Evolutionary conservation across 305 asterid genomes (phyloP).

Genomic region (Andrographis paniculata): DNA sequence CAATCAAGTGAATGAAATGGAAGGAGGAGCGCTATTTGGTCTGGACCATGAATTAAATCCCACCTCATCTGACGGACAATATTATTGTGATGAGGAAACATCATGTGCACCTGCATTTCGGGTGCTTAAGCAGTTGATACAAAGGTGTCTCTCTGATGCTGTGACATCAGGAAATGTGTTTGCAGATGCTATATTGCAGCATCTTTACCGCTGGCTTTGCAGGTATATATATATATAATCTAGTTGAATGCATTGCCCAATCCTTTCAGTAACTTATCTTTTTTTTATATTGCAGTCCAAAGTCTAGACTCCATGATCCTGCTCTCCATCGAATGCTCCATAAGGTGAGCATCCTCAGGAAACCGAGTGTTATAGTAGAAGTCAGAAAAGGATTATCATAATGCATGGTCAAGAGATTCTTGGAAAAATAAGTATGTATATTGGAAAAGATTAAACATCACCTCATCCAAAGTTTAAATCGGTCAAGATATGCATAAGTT

Average conservation of each 20-base stretch:
- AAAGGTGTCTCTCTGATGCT: slow-evolving; percentile 90
- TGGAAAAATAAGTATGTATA: slow-evolving; percentile 8
- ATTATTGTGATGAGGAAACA: slow-evolving; percentile 62
- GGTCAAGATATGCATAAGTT: neutral
- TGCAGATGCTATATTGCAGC: slow-evolving; percentile 90
- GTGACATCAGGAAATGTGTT: slow-evolving; percentile 86
- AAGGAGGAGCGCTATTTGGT: slow-evolving; percentile 95
- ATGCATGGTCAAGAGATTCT: slow-evolving; percentile 14
- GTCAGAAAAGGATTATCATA: slow-evolving; percentile 12
- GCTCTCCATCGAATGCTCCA: slow-evolving; percentile 95
- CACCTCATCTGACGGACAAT: slow-evolving; percentile 45
- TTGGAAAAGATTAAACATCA: neutral
- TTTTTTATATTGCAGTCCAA: slow-evolving; percentile 56
- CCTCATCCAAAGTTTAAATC: neutral
- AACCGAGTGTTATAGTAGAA: slow-evolving; percentile 13
- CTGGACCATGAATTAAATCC: slow-evolving; percentile 63
- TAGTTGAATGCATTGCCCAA: slow-evolving; percentile 14
- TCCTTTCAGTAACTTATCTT: slow-evolving; percentile 18
- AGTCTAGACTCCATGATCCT: slow-evolving; percentile 92
- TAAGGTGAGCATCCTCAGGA: slow-evolving; percentile 50
- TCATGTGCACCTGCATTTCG: slow-evolving; percentile 95
- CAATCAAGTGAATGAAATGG: slow-evolving; percentile 96
- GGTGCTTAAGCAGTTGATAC: slow-evolving; percentile 85
- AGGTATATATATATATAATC: slow-evolving; percentile 41
- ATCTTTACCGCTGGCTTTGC: slow-evolving; percentile 98